Percentiles rank a stretch among this genome's conserved stretches.
Evolutionary conservation across 2,329 filamentous ascomycete genomes (phyloP).

Genomic region (Neocatenulostroma microsporum): DNA sequence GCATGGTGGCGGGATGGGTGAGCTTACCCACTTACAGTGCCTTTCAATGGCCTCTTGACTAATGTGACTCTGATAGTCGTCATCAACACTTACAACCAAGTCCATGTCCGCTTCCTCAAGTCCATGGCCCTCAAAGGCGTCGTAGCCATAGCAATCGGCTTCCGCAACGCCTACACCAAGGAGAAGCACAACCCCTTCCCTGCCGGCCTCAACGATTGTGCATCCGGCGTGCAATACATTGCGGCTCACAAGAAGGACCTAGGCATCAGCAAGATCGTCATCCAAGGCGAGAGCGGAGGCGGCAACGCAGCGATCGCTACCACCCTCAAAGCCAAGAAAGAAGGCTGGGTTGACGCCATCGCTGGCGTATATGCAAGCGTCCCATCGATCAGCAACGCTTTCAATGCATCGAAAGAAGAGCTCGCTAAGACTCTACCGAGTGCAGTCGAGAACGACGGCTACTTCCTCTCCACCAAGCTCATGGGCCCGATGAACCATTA

Average conservation of each 20-base stretch:
- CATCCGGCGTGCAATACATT: conserved; percentile 19
- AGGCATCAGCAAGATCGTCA: conserved; percentile 20
- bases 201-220: conserved; percentile 25
- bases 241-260: conserved; percentile 16
- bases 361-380: conserved; percentile 21
- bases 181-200: conserved; percentile 23
- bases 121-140: conserved; percentile 20
- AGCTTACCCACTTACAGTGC: background rate
- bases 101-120: conserved; percentile 22
- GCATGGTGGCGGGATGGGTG: conserved; percentile 25
- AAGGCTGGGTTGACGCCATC: conserved; percentile 22
- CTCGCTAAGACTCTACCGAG: conserved; percentile 22
- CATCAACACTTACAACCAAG: conserved; percentile 12
- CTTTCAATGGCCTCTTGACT: no score
- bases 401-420: conserved; percentile 13
- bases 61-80: no score
- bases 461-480: conserved; percentile 13
- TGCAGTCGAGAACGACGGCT: conserved; percentile 23
- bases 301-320: conserved; percentile 24
- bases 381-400: conserved; percentile 22
- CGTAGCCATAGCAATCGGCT: conserved; percentile 24
- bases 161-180: conserved; percentile 24
- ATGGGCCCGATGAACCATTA: conserved; percentile 9
- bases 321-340: conserved; percentile 21
- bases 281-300: conserved; percentile 28